Evolutionary conservation across 768 basidiomycete species (phyloP).

Genomic region (Lentinula guzmanii): DNA sequence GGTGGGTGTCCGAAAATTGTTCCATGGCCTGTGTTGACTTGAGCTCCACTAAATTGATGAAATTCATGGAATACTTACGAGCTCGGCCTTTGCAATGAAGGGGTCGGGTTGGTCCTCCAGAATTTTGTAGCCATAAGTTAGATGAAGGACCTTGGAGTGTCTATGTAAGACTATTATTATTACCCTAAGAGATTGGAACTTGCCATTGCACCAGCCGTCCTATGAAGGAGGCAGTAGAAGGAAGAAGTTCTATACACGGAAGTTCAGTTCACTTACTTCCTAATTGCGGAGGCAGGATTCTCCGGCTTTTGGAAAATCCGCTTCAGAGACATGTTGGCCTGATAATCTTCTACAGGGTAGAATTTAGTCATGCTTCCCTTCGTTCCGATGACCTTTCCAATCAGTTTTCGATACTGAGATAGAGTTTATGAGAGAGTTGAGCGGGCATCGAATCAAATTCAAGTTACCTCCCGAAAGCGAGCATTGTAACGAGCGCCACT

Average conservation of each 20-base stretch:
- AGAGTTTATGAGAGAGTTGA: background rate
- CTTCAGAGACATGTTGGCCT: slow-evolving; percentile 30
- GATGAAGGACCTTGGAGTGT: background rate
- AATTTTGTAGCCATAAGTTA: slow-evolving; percentile 5
- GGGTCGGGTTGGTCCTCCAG: slow-evolving; percentile 2
- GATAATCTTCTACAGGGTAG: slow-evolving; percentile 24
- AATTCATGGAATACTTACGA: background rate
- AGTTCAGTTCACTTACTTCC: background rate
- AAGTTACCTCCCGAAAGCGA: background rate
- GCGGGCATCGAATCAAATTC: background rate
- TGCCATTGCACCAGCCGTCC: slow-evolving; percentile 4
- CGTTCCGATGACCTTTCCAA: slow-evolving; percentile 25
- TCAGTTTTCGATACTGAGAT: slow-evolving; percentile 16
- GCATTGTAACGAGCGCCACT: slow-evolving; percentile 1
- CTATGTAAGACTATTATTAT: background rate
- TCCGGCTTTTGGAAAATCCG: slow-evolving; percentile 26
- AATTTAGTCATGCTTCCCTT: slow-evolving; percentile 15
- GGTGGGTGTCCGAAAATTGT: background rate
- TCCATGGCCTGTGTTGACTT: slow-evolving; percentile 1
- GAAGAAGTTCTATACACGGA: background rate
- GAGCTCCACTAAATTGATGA: background rate
- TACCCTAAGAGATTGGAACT: background rate
- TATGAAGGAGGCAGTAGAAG: background rate
- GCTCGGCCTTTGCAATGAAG: slow-evolving; percentile 1
- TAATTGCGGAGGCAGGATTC: slow-evolving; percentile 16